Percentiles rank a stretch among this genome's conserved stretches.
Conservation (phyloP, 1,139 yeast species). For the Lodderomyces beijingensis region DNA sequence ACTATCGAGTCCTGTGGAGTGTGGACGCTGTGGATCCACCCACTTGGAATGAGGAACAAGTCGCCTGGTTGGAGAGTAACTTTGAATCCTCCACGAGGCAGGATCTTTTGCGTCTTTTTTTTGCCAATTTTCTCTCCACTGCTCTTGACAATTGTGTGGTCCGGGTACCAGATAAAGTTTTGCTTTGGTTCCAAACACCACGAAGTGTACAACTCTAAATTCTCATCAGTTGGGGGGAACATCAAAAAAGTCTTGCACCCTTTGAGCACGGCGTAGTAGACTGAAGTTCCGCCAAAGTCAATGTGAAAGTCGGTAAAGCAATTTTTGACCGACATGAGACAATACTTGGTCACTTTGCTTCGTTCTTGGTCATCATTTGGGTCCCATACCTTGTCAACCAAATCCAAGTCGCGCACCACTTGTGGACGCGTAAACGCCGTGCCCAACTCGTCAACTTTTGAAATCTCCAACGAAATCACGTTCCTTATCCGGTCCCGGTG, state of each 20-base stretch:
- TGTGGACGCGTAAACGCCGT: conserved; percentile 54
- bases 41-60: conserved; percentile 78
- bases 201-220: conserved; percentile 54
- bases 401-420: conserved; percentile 63
- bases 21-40: conserved; percentile 90
- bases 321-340: conserved; percentile 78
- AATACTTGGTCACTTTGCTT: conserved; percentile 77
- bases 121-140: no score
- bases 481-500: conserved; percentile 67
- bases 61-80: conserved; percentile 69
- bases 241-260: conserved; percentile 74
- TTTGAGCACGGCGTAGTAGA: conserved; percentile 73
- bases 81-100: conserved; percentile 50
- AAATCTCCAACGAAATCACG: conserved; percentile 78
- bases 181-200: conserved; percentile 75
- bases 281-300: conserved; percentile 92
- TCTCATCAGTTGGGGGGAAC: conserved; percentile 69
- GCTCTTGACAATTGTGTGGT: conserved; percentile 24
- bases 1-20: conserved; percentile 80
- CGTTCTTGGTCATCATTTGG: conserved; percentile 26
- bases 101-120: conserved; percentile 20
- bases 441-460: conserved; percentile 51
- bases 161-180: conserved; percentile 64
- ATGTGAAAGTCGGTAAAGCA: conserved; percentile 88
- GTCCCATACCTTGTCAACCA: conserved; percentile 67